These are phyloP conservation scores for Barbarea vulgaris DNA, from an alignment of 345 rosid species.

Conservation along the genomic window DNA sequence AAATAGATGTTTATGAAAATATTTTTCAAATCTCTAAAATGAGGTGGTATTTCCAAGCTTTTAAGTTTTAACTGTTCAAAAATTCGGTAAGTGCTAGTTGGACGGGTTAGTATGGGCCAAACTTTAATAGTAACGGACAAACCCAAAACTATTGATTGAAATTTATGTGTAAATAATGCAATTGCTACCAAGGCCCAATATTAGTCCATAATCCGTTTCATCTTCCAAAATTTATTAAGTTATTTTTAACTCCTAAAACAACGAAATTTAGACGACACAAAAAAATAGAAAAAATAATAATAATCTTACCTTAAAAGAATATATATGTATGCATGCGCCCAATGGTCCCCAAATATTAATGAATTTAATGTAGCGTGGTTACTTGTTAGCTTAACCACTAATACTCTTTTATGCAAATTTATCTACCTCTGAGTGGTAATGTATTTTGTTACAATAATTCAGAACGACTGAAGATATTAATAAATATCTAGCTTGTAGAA, in stretches of 20 bases:
- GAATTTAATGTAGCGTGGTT: neutral
- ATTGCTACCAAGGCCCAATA: neutral
- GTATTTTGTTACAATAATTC: neutral
- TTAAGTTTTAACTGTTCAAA: no score
- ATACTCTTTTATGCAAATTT: neutral
- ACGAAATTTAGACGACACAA: no score
- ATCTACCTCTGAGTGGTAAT: neutral
- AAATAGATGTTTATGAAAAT: no score
- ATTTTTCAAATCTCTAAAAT: no score
- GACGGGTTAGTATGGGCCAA: no score
- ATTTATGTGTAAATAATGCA: neutral
- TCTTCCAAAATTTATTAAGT: neutral
- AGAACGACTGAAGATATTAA: neutral
- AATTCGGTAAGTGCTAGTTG: no score
- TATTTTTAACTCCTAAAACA: no score
- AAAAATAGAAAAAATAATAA: no score
- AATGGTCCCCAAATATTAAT: conserved; percentile 18
- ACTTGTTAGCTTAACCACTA: conserved; percentile 24
- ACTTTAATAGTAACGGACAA: neutral
- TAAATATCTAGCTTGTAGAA: neutral
- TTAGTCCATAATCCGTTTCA: neutral
- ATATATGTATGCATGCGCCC: neutral
- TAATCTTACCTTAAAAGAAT: neutral
- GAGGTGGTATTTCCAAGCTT: no score
- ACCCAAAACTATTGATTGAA: neutral